Evolutionary conservation across 225 moss, liverwort and hornwort genomes (phyloP).

Genomic region (Climacium dendroides): DNA sequence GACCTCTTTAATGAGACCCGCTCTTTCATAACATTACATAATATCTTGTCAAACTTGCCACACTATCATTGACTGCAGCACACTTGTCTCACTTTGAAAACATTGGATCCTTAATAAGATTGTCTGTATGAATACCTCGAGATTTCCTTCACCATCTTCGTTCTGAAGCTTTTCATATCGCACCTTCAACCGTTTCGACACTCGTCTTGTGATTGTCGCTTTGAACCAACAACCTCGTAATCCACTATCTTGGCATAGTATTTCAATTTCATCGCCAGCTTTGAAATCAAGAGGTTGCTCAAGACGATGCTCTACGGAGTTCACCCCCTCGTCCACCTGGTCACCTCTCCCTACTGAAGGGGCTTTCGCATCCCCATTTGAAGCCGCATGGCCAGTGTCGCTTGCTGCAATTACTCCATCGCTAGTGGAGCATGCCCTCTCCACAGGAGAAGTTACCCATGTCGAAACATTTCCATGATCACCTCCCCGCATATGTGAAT

Average conservation of each 20-base stretch:
- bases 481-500: conserved; percentile 25
- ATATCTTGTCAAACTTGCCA: not conserved
- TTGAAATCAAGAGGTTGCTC: conserved; percentile 50
- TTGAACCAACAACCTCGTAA: conserved; percentile 90
- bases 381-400: conserved; percentile 21
- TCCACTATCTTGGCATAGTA: conserved; percentile 79
- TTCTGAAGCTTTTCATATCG: conserved; percentile 61
- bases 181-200: conserved; percentile 52
- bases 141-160: conserved; percentile 57
- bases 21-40: not conserved
- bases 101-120: not conserved
- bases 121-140: conserved; percentile 37
- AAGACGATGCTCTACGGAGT: conserved; percentile 15
- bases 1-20: not conserved
- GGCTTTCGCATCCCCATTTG: conserved; percentile 34
- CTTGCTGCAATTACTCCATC: conserved; percentile 29
- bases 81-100: not conserved
- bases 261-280: conserved; percentile 65
- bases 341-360: conserved; percentile 24
- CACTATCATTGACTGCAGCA: not conserved
- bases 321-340: conserved; percentile 18
- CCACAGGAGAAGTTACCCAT: conserved; percentile 37
- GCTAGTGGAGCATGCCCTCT: conserved; percentile 32
- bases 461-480: conserved; percentile 33
- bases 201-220: conserved; percentile 48